Conservation (phyloP, 2,329 filamentous ascomycete species). For the Alternaria viburni region DNA sequence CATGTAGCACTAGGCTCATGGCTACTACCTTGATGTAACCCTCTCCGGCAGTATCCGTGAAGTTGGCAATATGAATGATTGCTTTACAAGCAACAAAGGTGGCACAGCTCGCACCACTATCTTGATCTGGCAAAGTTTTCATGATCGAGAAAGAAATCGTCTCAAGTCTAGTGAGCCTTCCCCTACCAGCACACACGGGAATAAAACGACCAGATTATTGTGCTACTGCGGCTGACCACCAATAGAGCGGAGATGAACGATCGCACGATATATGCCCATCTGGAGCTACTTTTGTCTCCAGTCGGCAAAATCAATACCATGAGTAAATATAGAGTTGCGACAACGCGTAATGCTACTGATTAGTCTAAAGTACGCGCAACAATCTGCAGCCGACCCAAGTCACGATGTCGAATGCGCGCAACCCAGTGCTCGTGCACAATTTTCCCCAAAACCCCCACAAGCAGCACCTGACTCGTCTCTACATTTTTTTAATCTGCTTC, state of each 20-base stretch:
- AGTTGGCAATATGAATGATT: background rate
- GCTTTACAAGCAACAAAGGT: background rate
- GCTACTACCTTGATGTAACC: background rate
- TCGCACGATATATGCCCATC: background rate
- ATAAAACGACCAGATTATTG: background rate
- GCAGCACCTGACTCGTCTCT: background rate
- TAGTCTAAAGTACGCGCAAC: background rate
- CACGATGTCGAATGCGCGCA: background rate
- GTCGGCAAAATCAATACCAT: background rate
- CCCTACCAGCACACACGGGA: background rate
- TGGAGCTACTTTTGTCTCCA: background rate
- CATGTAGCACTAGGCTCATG: background rate
- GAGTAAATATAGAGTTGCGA: background rate
- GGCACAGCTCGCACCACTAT: background rate
- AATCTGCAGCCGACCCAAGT: background rate
- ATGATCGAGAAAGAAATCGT: background rate
- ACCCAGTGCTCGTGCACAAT: background rate
- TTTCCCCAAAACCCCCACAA: background rate
- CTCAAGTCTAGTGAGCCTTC: background rate
- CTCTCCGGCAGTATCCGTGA: background rate
- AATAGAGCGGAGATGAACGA: background rate
- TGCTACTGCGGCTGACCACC: background rate
- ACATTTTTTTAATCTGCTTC: constrained; percentile 54
- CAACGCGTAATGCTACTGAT: background rate
- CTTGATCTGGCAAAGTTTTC: background rate